Conservation (phyloP, 441 rosid genomes). For the Jatropha podagrica region DNA sequence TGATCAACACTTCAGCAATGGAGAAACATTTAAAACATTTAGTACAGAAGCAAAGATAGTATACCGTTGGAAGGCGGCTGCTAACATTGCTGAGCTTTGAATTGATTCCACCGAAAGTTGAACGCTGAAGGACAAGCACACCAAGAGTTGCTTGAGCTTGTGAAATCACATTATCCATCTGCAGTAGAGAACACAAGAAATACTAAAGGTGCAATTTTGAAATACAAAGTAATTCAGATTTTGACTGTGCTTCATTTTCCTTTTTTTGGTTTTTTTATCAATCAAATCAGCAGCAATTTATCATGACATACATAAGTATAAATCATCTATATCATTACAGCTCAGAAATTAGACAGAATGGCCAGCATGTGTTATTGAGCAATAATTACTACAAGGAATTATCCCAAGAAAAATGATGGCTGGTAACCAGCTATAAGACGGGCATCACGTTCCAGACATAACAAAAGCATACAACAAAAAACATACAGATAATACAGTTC, state of each 20-base stretch:
- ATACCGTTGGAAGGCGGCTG: conserved; percentile 92
- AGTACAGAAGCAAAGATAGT: conserved; percentile 4
- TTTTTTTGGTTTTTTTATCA: background rate
- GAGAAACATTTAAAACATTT: conserved; percentile 2
- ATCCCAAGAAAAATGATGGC: background rate
- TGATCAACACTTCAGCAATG: background rate
- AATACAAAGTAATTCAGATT: background rate
- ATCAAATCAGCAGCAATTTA: background rate
- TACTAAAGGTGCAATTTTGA: background rate
- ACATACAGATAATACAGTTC: background rate
- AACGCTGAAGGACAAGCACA: conserved; percentile 77
- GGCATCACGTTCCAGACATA: background rate
- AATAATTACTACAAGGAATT: background rate
- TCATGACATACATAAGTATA: background rate
- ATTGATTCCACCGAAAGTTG: conserved; percentile 91
- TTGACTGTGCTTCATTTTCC: background rate
- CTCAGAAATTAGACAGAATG: background rate
- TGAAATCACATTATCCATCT: conserved; percentile 94
- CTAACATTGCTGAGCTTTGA: conserved; percentile 87
- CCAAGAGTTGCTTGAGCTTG: conserved; percentile 97
- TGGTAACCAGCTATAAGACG: background rate
- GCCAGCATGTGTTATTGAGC: background rate
- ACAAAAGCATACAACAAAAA: background rate
- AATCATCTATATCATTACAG: background rate
- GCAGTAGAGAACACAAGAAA: conserved; percentile 27